Evolutionary conservation across 805 yeast species (phyloP).

Genomic region (Saturnispora dispora): DNA sequence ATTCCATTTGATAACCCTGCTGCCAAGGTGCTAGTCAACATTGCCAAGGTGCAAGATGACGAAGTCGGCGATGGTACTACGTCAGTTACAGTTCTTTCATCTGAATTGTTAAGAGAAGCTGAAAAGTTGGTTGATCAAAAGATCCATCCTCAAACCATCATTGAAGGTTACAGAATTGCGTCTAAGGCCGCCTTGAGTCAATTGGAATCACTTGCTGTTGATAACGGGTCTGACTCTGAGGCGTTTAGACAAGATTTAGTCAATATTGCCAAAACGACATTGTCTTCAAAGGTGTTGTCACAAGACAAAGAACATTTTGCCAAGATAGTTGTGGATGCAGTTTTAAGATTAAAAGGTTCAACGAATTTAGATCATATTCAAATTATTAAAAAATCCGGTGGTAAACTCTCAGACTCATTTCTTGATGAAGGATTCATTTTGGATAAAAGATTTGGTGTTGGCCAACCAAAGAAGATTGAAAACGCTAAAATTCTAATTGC

Average conservation of each 20-base stretch:
- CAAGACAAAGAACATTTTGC: slow-evolving; percentile 91
- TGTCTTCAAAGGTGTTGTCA: slow-evolving; percentile 87
- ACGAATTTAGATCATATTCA: slow-evolving; percentile 89
- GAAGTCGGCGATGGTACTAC: slow-evolving; percentile 99
- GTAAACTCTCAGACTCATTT: slow-evolving; percentile 82
- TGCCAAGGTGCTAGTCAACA: slow-evolving; percentile 89
- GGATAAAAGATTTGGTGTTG: slow-evolving; percentile 86
- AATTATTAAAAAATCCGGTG: slow-evolving; percentile 88
- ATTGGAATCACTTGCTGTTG: slow-evolving; percentile 68
- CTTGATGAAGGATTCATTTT: slow-evolving; percentile 93
- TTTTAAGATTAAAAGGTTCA: slow-evolving; percentile 75
- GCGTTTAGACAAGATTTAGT: slow-evolving; percentile 67
- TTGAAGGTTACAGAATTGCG: slow-evolving; percentile 91
- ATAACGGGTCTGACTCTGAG: slow-evolving; percentile 50
- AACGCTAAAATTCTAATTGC: slow-evolving; percentile 87
- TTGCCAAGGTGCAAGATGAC: slow-evolving; percentile 93
- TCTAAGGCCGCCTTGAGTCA: slow-evolving; percentile 74
- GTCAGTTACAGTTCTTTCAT: slow-evolving; percentile 83
- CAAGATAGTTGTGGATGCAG: slow-evolving; percentile 87
- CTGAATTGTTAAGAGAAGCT: slow-evolving; percentile 90
- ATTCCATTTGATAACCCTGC: slow-evolving; percentile 97
- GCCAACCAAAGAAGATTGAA: slow-evolving; percentile 79
- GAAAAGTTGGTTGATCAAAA: slow-evolving; percentile 85
- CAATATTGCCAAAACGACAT: slow-evolving; percentile 85
- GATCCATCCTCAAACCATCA: slow-evolving; percentile 96